Conservation (phyloP, 495 filamentous ascomycete species). For the Aspergillus kassunensis region DNA sequence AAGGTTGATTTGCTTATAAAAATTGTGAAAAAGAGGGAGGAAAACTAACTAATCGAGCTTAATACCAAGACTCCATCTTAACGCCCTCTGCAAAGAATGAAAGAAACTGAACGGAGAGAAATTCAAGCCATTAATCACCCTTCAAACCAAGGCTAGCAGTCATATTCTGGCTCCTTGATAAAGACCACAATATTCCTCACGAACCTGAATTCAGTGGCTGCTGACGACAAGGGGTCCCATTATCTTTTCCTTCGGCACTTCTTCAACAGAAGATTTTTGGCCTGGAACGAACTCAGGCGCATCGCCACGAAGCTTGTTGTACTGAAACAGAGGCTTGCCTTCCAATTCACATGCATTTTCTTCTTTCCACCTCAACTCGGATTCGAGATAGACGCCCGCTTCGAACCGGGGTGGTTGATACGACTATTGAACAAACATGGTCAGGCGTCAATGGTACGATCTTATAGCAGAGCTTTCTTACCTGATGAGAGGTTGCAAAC, state of each 20-base stretch:
- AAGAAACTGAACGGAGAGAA: background rate
- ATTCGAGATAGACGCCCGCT: background rate
- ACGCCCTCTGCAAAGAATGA: background rate
- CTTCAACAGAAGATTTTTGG: background rate
- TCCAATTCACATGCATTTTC: background rate
- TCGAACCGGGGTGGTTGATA: constrained; percentile 8
- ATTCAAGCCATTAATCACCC: background rate
- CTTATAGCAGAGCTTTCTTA: background rate
- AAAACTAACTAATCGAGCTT: background rate
- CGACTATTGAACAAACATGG: background rate
- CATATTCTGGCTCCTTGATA: background rate
- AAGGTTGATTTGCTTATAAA: no score
- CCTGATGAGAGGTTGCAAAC: constrained; percentile 16
- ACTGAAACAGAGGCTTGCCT: background rate
- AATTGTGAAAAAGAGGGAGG: no score
- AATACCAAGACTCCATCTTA: background rate
- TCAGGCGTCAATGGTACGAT: background rate
- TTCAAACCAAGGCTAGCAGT: no score
- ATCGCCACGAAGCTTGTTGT: constrained; percentile 16
- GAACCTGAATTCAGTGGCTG: background rate
- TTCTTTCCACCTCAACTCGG: background rate
- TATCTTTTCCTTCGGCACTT: background rate
- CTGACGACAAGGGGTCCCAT: constrained; percentile 11
- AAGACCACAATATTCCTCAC: background rate
- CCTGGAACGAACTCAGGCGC: constrained; percentile 24